phyloP scores from a whole-genome alignment of 2,329 filamentous ascomycete genomes.

The Bipolaris bicolor region DNA sequence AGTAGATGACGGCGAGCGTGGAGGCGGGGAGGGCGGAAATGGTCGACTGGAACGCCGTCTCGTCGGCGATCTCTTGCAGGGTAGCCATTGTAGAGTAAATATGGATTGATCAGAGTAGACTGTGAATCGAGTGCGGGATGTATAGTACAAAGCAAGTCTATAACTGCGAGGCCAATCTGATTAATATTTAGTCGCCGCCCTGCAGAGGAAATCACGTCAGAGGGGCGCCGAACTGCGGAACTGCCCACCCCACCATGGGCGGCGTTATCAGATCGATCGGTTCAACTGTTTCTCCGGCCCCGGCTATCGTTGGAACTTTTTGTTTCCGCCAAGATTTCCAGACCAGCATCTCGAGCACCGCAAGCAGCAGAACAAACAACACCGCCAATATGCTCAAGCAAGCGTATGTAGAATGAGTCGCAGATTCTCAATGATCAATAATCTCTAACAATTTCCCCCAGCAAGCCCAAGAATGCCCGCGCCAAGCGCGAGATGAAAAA shows the following conservation, averaged over 20 bases:
- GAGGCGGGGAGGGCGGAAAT: slow-evolving; percentile 70
- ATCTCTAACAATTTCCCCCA: slow-evolving; percentile 36
- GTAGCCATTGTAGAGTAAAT: slow-evolving; percentile 49
- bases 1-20: slow-evolving; percentile 84
- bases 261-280: slow-evolving; percentile 21
- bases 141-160: background rate
- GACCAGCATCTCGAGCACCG: slow-evolving; percentile 5
- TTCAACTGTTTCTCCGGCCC: slow-evolving; percentile 16
- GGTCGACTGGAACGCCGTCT: slow-evolving; percentile 74
- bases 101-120: no score
- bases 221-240: slow-evolving; percentile 18
- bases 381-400: slow-evolving; percentile 39
- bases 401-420: slow-evolving; percentile 30
- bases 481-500: slow-evolving; percentile 95
- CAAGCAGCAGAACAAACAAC: slow-evolving; percentile 10
- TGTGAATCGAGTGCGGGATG: background rate
- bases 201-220: slow-evolving; percentile 17
- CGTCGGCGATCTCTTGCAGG: slow-evolving; percentile 76
- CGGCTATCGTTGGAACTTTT: slow-evolving; percentile 18
- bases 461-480: slow-evolving; percentile 79
- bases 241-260: slow-evolving; percentile 7
- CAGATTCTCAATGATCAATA: fast-evolving
- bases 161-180: slow-evolving; percentile 5
- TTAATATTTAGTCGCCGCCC: slow-evolving; percentile 16
- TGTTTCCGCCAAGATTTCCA: slow-evolving; percentile 32